Evolutionary conservation across 371 early-diverging fungal species (phyloP), one percentile per base, ranked within the genome.

Genomic region (Sporodiniella umbellata): DNA sequence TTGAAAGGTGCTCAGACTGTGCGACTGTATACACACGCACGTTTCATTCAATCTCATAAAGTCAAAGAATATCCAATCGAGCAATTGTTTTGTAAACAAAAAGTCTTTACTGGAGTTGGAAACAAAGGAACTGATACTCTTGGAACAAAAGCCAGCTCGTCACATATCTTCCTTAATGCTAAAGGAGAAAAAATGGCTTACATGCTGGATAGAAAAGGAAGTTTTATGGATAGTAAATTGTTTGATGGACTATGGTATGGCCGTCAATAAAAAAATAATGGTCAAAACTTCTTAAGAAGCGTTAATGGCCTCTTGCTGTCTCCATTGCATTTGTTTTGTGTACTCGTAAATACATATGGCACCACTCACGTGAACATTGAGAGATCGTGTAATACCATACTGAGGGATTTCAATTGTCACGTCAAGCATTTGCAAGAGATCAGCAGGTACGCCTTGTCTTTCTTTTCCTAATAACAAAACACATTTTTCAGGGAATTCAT

Each of bases 341-440:
- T 75, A 84, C 55, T 80, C 80, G 57, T 79, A 83, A 33, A 84
- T 60, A 33, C 79, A 72, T 44, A 86, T 68, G 7, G 84, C 70
- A 38, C 79, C 84, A 48, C 75, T 77, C 22, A 86, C 86, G 59
- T 86, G 84, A 0, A 86, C 86, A 50, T 86, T 86, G 43, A 86
- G 57, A 12, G 79, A 79, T 25, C 80, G 65, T 1, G 70, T 78
- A 12, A 83, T 66, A 24, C 86, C 86, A 56, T 77, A 81, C 53
- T 86, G 86, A 21, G 83, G 83, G 19, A 86, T 83, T 56, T 86
- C 83, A 11, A 86, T 65, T 8, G 81, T 65, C 25, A 70, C 66
- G 54, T 86, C 86, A 23, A 84, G 54, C 54, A 83, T 56, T 23
- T 72, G 77, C 35, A 86, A 58, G 10, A 82, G 58, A 45, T 69